These are phyloP conservation scores for Exophiala bonariae DNA, from an alignment of 2,329 filamentous ascomycete genomes.

Conservation along the genomic window DNA sequence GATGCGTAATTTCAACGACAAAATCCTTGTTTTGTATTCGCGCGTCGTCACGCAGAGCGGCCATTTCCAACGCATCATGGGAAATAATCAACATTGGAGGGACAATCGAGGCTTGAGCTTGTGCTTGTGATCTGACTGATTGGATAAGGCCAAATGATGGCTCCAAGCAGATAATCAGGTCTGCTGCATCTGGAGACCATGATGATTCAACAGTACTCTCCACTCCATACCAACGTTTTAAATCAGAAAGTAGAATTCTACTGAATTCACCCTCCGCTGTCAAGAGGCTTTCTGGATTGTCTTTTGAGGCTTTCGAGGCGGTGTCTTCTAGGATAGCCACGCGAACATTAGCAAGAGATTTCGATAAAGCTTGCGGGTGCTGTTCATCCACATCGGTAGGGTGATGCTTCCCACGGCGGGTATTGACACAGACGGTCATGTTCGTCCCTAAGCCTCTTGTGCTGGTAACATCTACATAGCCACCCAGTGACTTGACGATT, in stretches of 20 bases:
- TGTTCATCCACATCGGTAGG: no score
- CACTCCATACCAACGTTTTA: constrained; percentile 8
- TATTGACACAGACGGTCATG: constrained; percentile 11
- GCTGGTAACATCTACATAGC: constrained; percentile 31
- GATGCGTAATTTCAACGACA: constrained; percentile 9
- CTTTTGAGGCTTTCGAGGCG: neutral
- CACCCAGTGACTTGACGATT: constrained; percentile 31
- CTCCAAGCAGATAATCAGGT: constrained; percentile 9
- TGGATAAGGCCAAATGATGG: constrained; percentile 5
- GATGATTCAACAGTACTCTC: neutral
- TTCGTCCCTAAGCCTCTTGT: constrained; percentile 30
- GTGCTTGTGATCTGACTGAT: neutral
- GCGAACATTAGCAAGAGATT: constrained; percentile 38
- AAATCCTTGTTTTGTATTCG: constrained; percentile 4
- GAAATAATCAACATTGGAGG: constrained; percentile 5
- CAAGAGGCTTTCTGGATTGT: neutral
- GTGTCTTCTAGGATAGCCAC: constrained; percentile 21
- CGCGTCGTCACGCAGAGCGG: constrained; percentile 2
- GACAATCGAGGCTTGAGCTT: neutral
- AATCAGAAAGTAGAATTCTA: neutral
- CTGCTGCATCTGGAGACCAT: neutral
- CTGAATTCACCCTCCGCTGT: constrained; percentile 1
- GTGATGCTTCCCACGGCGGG: neutral
- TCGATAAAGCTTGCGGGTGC: constrained; percentile 28
- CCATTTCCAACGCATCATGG: constrained; percentile 7